A percentile compares a stretch with the other conserved stretches of the same genome.
Evolutionary conservation across 768 basidiomycete species (phyloP).

Genomic region (Phlebiopsis flavidoalba): DNA sequence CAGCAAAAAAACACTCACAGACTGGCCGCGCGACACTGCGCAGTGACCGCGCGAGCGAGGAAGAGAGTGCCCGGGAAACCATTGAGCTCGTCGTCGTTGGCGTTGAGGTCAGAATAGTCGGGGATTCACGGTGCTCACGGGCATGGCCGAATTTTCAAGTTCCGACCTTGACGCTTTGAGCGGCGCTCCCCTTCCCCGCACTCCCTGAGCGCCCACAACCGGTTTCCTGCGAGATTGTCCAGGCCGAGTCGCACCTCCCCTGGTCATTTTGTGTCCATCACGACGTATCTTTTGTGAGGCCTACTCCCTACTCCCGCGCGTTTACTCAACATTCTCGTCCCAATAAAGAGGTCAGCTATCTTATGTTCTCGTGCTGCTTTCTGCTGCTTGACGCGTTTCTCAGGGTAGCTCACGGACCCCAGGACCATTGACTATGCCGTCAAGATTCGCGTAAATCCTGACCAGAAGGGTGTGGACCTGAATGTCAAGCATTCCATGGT

Average conservation of each 20-base stretch:
- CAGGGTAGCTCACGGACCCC: background rate
- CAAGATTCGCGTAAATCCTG: slow-evolving; percentile 95
- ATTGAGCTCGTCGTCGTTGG: slow-evolving; percentile 31
- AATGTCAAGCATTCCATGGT: slow-evolving; percentile 99
- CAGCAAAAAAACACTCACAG: slow-evolving; percentile 21
- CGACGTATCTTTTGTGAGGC: no score
- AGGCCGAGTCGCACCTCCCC: background rate
- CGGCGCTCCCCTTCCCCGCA: background rate
- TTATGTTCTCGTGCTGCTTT: slow-evolving; percentile 1
- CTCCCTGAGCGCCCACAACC: background rate
- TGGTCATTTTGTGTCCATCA: background rate
- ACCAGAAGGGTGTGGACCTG: slow-evolving; percentile 92
- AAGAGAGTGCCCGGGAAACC: slow-evolving; percentile 42
- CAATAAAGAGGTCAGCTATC: slow-evolving; percentile 76
- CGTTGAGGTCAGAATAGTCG: slow-evolving; percentile 17
- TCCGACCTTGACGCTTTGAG: background rate
- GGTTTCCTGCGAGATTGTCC: background rate
- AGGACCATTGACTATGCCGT: slow-evolving; percentile 96
- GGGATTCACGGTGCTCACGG: slow-evolving; percentile 20
- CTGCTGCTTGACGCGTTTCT: background rate
- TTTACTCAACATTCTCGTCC: slow-evolving; percentile 87
- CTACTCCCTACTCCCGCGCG: slow-evolving; percentile 66
- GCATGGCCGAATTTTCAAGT: background rate
- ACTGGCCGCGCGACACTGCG: slow-evolving; percentile 31
- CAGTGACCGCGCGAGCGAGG: slow-evolving; percentile 37